Evolutionary conservation across 805 yeast genomes (phyloP), one percentile per base, ranked within the genome.

Genomic region (Spathaspora girioi): DNA sequence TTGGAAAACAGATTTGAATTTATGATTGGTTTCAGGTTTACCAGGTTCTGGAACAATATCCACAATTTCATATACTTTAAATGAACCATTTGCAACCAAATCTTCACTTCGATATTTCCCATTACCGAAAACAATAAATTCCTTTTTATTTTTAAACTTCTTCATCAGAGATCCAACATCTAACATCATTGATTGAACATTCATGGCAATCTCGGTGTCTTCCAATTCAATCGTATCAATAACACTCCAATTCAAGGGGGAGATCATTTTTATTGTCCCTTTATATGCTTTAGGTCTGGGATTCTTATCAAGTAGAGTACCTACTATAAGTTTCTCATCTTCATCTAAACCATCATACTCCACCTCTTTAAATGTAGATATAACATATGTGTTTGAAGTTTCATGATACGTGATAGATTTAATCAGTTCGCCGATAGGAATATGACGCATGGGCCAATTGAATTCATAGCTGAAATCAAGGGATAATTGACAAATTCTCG

Each of bases 21-120:
- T 88, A 64, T 81, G 87, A 58, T 84, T 86, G 1, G 91, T 84
- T 56, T 90, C 96, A 0, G 97, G 97, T 52, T 78, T 80, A 0
- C 86, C 91, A 0, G 93, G 93, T 61, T 90, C 97, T 0, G 97
- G 97, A 56, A 89, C 89, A 64, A 91, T 86, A 52, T 85, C 91
- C 50, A 87, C 84, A 29, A 88, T 76, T 56, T 91, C 96, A 60
- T 72, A 84, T 1, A 92, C 70, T 51, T 82, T 81, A 67, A 89
- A 87, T 1, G 84, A 74, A 0, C 99, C 99, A 59, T 83, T 81
- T 0, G 96, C 80, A 3, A 89, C 79, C 53, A 86, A 70, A 68
- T 91, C 97, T 63, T 93, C 99, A 53, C 84, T 82, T 52, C 93
- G 77, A 48, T 83, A 78, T 50, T 78, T 74, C 0, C 94, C 87